phyloP scores from a whole-genome alignment of 805 yeast genomes.

The Ogataea pini region DNA sequence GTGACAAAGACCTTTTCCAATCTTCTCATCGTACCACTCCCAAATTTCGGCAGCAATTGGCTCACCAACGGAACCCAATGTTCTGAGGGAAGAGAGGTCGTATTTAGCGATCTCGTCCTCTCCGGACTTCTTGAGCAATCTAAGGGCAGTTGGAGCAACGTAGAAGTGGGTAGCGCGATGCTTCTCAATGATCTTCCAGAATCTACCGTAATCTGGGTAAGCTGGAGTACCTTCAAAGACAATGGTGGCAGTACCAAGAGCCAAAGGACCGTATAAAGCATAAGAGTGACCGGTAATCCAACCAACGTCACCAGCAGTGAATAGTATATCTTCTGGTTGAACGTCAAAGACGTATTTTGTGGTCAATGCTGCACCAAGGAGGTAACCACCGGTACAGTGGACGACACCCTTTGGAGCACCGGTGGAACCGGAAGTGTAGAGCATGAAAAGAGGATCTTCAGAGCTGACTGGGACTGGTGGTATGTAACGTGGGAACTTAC shows the following conservation, averaged over 20 bases:
- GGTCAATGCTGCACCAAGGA: constrained; percentile 88
- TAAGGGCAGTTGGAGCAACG: constrained; percentile 97
- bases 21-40: constrained; percentile 96
- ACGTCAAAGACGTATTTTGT: constrained; percentile 93
- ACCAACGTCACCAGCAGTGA: constrained; percentile 98
- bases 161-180: constrained; percentile 93
- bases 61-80: constrained; percentile 96
- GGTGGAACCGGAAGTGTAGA: constrained; percentile 97
- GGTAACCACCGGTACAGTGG: constrained; percentile 92
- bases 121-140: constrained; percentile 84
- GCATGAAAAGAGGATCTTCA: constrained; percentile 93
- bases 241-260: constrained; percentile 85
- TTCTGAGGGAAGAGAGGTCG: constrained; percentile 84
- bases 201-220: constrained; percentile 91
- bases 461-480: constrained; percentile 87
- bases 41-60: constrained; percentile 97
- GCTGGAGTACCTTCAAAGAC: constrained; percentile 98
- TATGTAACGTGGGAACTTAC: constrained; percentile 76
- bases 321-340: constrained; percentile 81
- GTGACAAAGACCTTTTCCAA: constrained; percentile 88
- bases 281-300: constrained; percentile 99
- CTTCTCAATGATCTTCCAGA: constrained; percentile 94
- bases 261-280: constrained; percentile 90
- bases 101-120: constrained; percentile 76
- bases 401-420: constrained; percentile 98